Evolutionary conservation across 345 rosid genomes (phyloP).

Genomic region (Brassica rapa): DNA sequence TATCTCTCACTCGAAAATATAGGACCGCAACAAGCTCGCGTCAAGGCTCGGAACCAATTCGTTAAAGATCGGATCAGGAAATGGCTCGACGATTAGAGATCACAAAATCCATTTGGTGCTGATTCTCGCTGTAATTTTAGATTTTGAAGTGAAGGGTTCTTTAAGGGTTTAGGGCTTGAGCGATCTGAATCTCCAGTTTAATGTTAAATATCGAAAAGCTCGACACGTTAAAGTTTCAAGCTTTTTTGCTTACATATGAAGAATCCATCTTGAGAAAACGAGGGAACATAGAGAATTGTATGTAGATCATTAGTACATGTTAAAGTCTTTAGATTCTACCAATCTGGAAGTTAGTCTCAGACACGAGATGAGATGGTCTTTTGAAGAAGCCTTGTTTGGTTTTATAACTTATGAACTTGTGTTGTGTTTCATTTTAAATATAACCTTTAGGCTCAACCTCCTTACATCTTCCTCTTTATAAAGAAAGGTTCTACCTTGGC

Average conservation of each 20-base stretch:
- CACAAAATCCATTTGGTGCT: neutral
- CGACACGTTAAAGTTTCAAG: neutral
- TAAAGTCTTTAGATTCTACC: no score
- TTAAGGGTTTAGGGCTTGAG: neutral
- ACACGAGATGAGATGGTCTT: no score
- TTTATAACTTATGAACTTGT: no score
- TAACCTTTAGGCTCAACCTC: no score
- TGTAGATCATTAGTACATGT: neutral
- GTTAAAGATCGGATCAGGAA: constrained; percentile 63
- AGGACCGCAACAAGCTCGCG: constrained; percentile 73
- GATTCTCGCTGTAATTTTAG: neutral
- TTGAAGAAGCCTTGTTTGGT: no score
- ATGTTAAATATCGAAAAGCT: constrained; percentile 8
- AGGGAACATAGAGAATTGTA: neutral
- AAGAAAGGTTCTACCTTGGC: no score
- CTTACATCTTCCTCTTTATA: no score
- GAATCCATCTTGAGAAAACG: neutral
- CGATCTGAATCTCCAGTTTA: neutral
- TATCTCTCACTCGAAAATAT: constrained; percentile 61
- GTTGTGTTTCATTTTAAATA: no score
- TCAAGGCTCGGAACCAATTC: constrained; percentile 61
- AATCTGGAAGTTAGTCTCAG: no score
- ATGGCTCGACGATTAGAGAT: constrained; percentile 53
- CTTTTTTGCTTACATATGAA: neutral
- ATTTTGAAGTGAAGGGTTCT: neutral